Base-by-base conservation (phyloP, 1,284 basidiomycete genomes). In the Puccinia coronata region DNA sequence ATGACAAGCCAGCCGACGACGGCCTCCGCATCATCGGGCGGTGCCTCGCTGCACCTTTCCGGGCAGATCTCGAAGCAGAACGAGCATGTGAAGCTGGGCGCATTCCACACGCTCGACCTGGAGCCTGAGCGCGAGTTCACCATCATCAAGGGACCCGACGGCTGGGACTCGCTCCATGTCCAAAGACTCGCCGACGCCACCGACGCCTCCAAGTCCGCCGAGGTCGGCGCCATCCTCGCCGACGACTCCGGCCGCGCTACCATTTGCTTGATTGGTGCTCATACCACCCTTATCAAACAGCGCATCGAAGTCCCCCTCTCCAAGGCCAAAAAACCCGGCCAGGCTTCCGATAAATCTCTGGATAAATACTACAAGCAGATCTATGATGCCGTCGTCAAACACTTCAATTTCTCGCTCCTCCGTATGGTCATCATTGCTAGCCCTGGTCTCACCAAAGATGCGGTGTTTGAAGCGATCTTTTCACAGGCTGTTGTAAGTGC, bases 211-310 rank as follows among this genome's bases (percentile, higher is more conserved):
- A 89, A 92, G 84, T 94, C 96, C 0, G 97, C 97, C 1, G 96
- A 99, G 86, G 93, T 99, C 0, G 97, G 93, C 12, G 97, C 97
- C 0, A 90, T 99, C 23, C 94, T 99, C 0, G 94, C 94, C 82
- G 96, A 97, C 51, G 97, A 99, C 88, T 92, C 84, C 82, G 82
- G 96, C 23, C 92, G 91, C 3, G 97, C 97, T 0, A 92, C 93
- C 1, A 93, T 99, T 84, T 99, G 96, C 86, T 88, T 99, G 34
- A 88, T 99, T 31, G 97, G 95, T 0, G 92, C 98, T 84, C 95
- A 98, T 87, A 98, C 98, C 92, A 99, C 97, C 0, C 89, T 97
- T 36, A 92, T 99, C 55, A 88, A 94, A 11, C 95, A 98, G 86
- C 91, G 97, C 11, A 92, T 99, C 82, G 93, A 95, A 41, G 91